phyloP scores from a whole-genome alignment of 2,329 filamentous ascomycete genomes.

The Phyllosticta paracitricarpa region DNA sequence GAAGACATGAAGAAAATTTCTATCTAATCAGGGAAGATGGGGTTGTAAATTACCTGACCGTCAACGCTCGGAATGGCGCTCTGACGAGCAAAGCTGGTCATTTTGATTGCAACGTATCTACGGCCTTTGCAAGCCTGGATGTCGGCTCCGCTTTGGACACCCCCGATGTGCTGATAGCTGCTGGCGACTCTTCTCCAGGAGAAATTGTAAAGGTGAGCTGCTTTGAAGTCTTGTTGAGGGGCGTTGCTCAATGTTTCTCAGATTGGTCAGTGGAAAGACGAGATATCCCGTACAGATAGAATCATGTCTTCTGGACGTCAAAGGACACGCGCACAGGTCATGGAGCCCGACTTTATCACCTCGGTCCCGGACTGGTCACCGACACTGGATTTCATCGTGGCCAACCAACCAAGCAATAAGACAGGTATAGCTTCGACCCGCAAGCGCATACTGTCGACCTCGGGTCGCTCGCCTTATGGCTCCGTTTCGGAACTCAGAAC shows the following conservation, averaged over 20 bases:
- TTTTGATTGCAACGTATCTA: slow-evolving; percentile 66
- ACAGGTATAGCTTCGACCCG: slow-evolving; percentile 9
- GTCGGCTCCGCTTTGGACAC: slow-evolving; percentile 48
- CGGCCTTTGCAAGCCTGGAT: slow-evolving; percentile 63
- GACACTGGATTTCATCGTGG: slow-evolving; percentile 37
- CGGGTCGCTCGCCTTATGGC: slow-evolving; percentile 35
- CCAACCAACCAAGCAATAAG: slow-evolving; percentile 9
- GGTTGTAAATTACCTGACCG: slow-evolving; percentile 61
- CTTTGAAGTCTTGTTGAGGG: background rate
- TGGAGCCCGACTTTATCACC: slow-evolving; percentile 41
- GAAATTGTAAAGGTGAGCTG: slow-evolving; percentile 59
- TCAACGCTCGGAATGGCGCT: slow-evolving; percentile 41
- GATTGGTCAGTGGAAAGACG: slow-evolving; percentile 9
- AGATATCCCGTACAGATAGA: slow-evolving; percentile 14
- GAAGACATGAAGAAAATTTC: slow-evolving; percentile 62
- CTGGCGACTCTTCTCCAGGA: slow-evolving; percentile 69
- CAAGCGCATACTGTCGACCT: slow-evolving; percentile 27
- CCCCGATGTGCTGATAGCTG: slow-evolving; percentile 69
- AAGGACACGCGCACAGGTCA: slow-evolving; percentile 32
- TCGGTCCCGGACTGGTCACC: slow-evolving; percentile 54
- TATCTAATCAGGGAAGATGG: slow-evolving; percentile 88
- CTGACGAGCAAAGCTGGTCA: slow-evolving; percentile 36
- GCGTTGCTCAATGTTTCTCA: background rate
- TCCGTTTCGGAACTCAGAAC: slow-evolving; percentile 33
- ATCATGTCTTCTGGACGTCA: slow-evolving; percentile 24